Conservation (phyloP, 805 yeast species). For the Crinitomyces ghanaensis region DNA sequence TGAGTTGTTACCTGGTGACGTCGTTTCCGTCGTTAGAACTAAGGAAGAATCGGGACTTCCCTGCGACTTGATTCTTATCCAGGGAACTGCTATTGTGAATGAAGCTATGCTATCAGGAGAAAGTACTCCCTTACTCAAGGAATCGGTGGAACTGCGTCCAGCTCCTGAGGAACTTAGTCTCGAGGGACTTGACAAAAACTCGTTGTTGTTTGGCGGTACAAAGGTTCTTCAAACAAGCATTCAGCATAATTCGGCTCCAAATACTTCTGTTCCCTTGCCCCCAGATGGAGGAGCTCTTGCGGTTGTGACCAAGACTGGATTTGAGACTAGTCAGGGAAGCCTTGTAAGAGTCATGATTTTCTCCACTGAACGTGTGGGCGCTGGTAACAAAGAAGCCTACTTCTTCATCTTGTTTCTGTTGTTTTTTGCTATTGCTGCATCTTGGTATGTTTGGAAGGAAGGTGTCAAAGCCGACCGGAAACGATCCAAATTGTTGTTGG, state of each 20-base stretch:
- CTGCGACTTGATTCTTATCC: conserved; percentile 77
- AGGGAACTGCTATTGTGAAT: conserved; percentile 90
- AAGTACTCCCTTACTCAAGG: conserved; percentile 92
- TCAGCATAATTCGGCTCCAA: too few relatives aligned
- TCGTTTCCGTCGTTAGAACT: conserved; percentile 75
- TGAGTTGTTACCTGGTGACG: conserved; percentile 80
- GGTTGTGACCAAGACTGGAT: conserved; percentile 86
- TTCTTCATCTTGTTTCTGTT: conserved; percentile 83
- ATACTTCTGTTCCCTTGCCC: conserved; percentile 53
- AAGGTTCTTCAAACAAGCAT: conserved; percentile 83
- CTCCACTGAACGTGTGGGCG: conserved; percentile 92
- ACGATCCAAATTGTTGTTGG: conserved; percentile 85
- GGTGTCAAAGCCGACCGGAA: conserved; percentile 94
- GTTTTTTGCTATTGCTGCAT: conserved; percentile 86
- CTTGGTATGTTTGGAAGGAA: conserved; percentile 97
- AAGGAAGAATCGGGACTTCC: conserved; percentile 88
- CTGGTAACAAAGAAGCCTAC: conserved; percentile 89
- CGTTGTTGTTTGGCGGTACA: conserved; percentile 90
- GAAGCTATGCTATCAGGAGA: conserved; percentile 99
- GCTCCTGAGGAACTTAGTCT: conserved; percentile 51
- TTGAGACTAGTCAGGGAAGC: conserved; percentile 96
- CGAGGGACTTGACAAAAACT: conserved; percentile 80
- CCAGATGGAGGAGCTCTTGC: conserved; percentile 94
- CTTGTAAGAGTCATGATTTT: conserved; percentile 96
- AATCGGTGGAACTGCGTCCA: conserved; percentile 79